Conservation (phyloP, 208 protist species). For the Kentomonas sorsogonicus region DNA sequence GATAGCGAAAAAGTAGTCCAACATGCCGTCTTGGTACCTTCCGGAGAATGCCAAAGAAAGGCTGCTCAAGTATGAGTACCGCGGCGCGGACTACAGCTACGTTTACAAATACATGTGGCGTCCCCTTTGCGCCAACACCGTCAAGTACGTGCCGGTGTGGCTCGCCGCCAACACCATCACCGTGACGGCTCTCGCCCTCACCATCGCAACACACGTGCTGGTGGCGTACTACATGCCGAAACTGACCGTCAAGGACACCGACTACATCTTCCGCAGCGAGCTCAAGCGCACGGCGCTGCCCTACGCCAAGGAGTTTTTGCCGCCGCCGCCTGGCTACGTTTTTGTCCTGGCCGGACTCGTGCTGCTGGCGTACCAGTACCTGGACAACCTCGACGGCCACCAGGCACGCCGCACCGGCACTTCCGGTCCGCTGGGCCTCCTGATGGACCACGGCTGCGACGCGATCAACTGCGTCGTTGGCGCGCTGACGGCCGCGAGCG, state of each 20-base stretch:
- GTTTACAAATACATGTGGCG: conserved; percentile 75
- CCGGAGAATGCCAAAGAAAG: conserved; percentile 31
- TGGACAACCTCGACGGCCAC: conserved; percentile 93
- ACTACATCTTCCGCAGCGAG: conserved; percentile 12
- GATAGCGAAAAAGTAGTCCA: not conserved
- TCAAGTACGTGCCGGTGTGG: conserved; percentile 62
- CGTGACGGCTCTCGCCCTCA: conserved; percentile 60
- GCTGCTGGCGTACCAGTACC: conserved; percentile 78
- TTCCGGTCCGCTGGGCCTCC: conserved; percentile 89
- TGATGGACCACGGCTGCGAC: conserved; percentile 94
- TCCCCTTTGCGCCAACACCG: conserved; percentile 36
- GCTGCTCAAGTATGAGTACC: conserved; percentile 55
- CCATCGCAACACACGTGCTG: conserved; percentile 51
- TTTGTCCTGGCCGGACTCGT: conserved; percentile 49
- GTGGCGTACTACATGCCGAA: conserved; percentile 69
- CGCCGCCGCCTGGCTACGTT: conserved; percentile 53
- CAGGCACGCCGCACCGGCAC: conserved; percentile 88
- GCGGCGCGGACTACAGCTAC: conserved; percentile 66
- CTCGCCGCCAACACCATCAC: conserved; percentile 86
- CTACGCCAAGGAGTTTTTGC: conserved; percentile 22
- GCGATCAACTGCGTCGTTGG: conserved; percentile 76
- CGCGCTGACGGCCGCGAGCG: conserved; percentile 38
- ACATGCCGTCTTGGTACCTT: conserved; percentile 28
- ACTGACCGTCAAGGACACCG: conserved; percentile 30
- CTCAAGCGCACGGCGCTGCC: conserved; percentile 6